phyloP scores from a whole-genome alignment of 2,329 filamentous ascomycete species.

The Neonectria coccinea region DNA sequence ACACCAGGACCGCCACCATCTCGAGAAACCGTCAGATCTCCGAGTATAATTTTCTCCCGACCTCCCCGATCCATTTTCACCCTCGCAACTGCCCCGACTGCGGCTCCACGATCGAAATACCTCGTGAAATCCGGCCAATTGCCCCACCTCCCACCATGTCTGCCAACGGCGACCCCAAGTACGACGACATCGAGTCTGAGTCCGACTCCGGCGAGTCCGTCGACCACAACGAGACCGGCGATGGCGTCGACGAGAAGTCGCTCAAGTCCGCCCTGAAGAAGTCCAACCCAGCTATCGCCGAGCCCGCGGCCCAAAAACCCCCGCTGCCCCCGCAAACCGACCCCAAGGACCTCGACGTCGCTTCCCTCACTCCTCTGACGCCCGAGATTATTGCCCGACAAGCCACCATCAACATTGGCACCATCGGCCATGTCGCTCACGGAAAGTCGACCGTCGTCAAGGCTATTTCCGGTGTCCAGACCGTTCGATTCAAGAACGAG shows the following conservation, averaged over 20 bases:
- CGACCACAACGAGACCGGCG: constrained; percentile 67
- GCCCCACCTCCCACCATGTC: constrained; percentile 61
- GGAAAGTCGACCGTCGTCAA: constrained; percentile 99
- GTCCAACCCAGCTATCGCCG: constrained; percentile 63
- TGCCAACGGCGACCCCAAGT: constrained; percentile 70
- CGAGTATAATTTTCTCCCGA: constrained; percentile 39
- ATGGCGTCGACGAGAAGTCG: constrained; percentile 72
- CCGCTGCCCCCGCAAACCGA: constrained; percentile 88
- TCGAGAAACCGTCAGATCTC: constrained; percentile 29
- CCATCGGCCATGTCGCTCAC: constrained; percentile 98
- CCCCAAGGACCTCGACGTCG: constrained; percentile 87
- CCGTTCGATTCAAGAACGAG: constrained; percentile 99
- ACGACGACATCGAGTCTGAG: constrained; percentile 81
- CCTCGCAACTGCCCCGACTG: constrained; percentile 28
- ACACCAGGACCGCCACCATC: constrained; percentile 37
- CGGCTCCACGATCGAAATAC: constrained; percentile 37
- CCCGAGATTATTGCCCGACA: constrained; percentile 98
- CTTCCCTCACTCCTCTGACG: constrained; percentile 83
- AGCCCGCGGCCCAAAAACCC: constrained; percentile 66
- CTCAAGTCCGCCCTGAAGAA: constrained; percentile 92
- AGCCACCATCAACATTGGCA: constrained; percentile 99
- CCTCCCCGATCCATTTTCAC: constrained; percentile 27
- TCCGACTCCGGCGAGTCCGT: constrained; percentile 74
- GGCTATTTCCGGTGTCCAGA: constrained; percentile 98
- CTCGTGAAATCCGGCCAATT: constrained; percentile 39